Evolutionary conservation across 2,329 filamentous ascomycete genomes (phyloP).

Genomic region (Plenodomus tracheiphilus): DNA sequence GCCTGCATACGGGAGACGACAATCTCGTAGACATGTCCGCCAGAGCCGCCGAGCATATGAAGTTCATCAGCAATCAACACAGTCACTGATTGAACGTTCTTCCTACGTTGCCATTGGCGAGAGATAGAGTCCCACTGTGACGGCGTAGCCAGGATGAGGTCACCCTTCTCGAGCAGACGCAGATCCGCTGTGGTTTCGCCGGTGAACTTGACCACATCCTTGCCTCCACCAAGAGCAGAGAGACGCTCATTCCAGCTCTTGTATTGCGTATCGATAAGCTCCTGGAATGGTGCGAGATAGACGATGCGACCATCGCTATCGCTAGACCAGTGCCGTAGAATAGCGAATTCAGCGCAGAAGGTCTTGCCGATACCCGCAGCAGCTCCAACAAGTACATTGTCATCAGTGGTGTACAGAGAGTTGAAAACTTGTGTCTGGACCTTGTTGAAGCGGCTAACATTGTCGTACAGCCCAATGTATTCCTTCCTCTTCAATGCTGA

Average conservation of each 20-base stretch:
- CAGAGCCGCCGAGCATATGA: slow-evolving; percentile 84
- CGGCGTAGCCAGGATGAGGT: slow-evolving; percentile 90
- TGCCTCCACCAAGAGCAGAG: slow-evolving; percentile 73
- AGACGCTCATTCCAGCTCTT: slow-evolving; percentile 86
- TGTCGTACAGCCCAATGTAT: slow-evolving; percentile 77
- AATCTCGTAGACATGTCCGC: slow-evolving; percentile 91
- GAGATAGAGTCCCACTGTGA: slow-evolving; percentile 95
- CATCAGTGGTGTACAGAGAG: slow-evolving; percentile 84
- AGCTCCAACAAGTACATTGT: slow-evolving; percentile 92
- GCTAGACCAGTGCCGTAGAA: slow-evolving; percentile 84
- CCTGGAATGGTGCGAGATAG: slow-evolving; percentile 93
- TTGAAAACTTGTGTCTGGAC: slow-evolving; percentile 98
- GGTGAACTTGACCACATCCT: slow-evolving; percentile 88
- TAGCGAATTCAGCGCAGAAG: slow-evolving; percentile 90
- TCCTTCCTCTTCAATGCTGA: slow-evolving; percentile 85
- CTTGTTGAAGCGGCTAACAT: slow-evolving; percentile 91
- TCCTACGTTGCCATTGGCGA: slow-evolving; percentile 92
- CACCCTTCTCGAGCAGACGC: slow-evolving; percentile 82
- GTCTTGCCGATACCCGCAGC: slow-evolving; percentile 96
- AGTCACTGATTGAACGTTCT: slow-evolving; percentile 88
- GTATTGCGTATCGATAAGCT: slow-evolving; percentile 79
- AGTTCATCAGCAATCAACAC: slow-evolving; percentile 95
- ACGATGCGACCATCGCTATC: slow-evolving; percentile 76
- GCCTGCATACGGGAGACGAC: slow-evolving; percentile 98
- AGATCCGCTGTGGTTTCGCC: slow-evolving; percentile 91